Percentiles rank a stretch among this genome's conserved stretches.
Evolutionary conservation across 225 moss, liverwort and hornwort species (phyloP).

Genomic region (Sphagnum contortum): DNA sequence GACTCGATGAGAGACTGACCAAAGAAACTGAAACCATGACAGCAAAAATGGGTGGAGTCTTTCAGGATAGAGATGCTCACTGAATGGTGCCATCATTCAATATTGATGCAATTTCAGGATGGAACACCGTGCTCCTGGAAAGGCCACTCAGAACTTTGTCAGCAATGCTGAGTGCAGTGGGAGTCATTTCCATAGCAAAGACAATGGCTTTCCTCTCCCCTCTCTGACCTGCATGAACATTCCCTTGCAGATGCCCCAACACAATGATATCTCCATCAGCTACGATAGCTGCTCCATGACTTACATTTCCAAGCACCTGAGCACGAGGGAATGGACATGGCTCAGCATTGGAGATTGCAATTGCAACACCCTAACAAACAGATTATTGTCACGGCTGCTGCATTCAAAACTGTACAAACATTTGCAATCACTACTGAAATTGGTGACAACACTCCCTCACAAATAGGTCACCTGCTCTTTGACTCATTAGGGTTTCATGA

Average conservation of each 20-base stretch:
- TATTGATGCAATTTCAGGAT: conserved; percentile 46
- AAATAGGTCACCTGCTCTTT: no score
- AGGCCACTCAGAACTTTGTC: conserved; percentile 18
- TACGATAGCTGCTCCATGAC: conserved; percentile 42
- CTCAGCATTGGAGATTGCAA: no score
- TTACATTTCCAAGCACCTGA: conserved; percentile 70
- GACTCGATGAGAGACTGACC: no score
- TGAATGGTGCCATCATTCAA: conserved; percentile 36
- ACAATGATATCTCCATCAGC: conserved; percentile 77
- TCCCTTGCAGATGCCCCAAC: conserved; percentile 60
- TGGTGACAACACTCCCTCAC: no score
- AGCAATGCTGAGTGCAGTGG: conserved; percentile 40
- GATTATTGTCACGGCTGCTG: no score
- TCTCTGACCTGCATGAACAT: conserved; percentile 50
- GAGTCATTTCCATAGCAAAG: conserved; percentile 46
- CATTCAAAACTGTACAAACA: no score
- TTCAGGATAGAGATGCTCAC: conserved; percentile 10
- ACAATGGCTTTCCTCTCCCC: conserved; percentile 44
- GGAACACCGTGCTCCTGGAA: conserved; percentile 3
- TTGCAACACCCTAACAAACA: no score
- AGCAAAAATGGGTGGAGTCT: no score
- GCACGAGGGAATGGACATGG: background rate
- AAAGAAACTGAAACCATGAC: no score
- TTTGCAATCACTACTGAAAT: no score
- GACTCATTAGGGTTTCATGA: no score